These are phyloP conservation scores for Myxozyma neotropica DNA, from an alignment of 805 yeast genomes.

Conservation along the genomic window DNA sequence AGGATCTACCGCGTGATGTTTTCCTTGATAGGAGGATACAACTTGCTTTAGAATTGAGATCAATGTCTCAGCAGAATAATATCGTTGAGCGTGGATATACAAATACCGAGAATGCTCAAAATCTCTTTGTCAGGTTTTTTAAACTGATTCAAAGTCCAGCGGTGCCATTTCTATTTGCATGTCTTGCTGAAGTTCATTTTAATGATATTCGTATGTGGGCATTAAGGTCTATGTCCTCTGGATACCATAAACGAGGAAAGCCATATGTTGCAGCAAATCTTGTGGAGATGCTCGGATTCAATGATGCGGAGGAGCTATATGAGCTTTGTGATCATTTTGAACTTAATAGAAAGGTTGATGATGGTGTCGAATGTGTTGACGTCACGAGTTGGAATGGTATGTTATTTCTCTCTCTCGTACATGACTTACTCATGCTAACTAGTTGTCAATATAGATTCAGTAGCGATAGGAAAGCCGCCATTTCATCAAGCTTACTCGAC, in stretches of 20 bases:
- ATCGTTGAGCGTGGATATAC: constrained; percentile 50
- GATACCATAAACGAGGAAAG: constrained; percentile 66
- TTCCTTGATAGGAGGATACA: constrained; percentile 61
- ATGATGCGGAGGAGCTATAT: constrained; percentile 54
- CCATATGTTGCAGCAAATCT: constrained; percentile 59
- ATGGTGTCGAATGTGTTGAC: constrained; percentile 47
- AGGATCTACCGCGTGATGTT: constrained; percentile 62
- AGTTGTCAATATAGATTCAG: constrained; percentile 29
- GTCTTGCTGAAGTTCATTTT: constrained; percentile 76
- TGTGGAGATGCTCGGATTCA: constrained; percentile 63
- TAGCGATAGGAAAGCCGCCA: constrained; percentile 46
- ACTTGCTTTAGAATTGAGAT: constrained; percentile 70
- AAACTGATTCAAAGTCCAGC: constrained; percentile 51
- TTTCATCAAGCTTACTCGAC: constrained; percentile 53
- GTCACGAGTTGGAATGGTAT: constrained; percentile 48
- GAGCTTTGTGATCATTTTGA: constrained; percentile 67
- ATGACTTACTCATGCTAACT: too few relatives aligned
- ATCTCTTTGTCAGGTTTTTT: constrained; percentile 68
- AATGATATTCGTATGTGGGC: constrained; percentile 79
- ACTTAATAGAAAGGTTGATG: constrained; percentile 48
- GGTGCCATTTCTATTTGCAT: constrained; percentile 69
- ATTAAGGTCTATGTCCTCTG: constrained; percentile 55
- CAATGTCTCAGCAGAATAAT: constrained; percentile 64
- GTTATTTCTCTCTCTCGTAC: background rate
- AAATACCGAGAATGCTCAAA: constrained; percentile 58